Evolutionary conservation across 768 basidiomycete species (phyloP).

Genomic region (Boletus speciosus): DNA sequence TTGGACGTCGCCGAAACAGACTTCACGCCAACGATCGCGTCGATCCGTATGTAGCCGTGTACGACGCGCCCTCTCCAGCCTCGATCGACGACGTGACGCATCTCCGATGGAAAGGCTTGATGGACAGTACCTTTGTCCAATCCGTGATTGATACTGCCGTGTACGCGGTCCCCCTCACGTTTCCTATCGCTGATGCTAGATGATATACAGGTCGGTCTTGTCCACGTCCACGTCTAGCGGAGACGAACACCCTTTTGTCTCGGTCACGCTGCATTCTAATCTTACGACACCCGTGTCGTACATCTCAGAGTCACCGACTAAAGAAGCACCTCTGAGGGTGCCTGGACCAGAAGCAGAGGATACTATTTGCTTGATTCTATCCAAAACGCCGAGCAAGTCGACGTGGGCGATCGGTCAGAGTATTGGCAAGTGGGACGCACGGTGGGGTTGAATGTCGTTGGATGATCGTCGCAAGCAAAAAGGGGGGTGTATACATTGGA

Average conservation of each 20-base stretch:
- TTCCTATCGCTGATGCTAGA: neutral
- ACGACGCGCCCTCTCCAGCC: conserved; percentile 49
- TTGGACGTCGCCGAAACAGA: conserved; percentile 31
- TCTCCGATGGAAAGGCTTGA: conserved; percentile 59
- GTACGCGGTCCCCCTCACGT: conserved; percentile 17
- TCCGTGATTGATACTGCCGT: conserved; percentile 43
- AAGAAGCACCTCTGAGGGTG: conserved; percentile 36
- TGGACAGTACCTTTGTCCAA: conserved; percentile 52
- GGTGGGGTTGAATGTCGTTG: conserved; percentile 34
- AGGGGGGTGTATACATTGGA: conserved; percentile 37
- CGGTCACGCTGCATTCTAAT: conserved; percentile 38
- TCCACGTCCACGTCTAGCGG: conserved; percentile 3
- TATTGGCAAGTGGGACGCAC: conserved; percentile 38
- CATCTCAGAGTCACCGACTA: conserved; percentile 31
- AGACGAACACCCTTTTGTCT: conserved; percentile 14
- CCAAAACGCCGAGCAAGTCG: conserved; percentile 7
- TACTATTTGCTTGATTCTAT: conserved; percentile 45
- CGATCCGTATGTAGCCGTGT: conserved; percentile 67
- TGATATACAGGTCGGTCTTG: conserved; percentile 4
- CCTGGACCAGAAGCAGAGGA: conserved; percentile 53
- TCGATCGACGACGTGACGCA: conserved; percentile 47
- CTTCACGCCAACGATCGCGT: conserved; percentile 59
- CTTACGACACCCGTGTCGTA: conserved; percentile 48
- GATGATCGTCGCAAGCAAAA: conserved; percentile 1
- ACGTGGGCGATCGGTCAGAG: conserved; percentile 48